These are phyloP conservation scores for Rubroboletus satanas DNA, from an alignment of 768 basidiomycete genomes.

Conservation along the genomic window DNA sequence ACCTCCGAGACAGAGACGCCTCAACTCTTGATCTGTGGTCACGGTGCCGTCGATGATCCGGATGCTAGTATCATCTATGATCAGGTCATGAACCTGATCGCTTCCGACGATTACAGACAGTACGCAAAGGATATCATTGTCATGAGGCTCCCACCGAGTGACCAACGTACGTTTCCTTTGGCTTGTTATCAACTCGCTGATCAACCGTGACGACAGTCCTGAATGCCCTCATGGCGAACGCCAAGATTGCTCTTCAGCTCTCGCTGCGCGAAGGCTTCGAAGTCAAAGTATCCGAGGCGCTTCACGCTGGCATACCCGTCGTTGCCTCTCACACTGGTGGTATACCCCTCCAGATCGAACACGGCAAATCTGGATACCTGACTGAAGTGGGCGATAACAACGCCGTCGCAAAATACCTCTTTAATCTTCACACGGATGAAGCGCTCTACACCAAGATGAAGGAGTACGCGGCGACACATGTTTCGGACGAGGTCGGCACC, in stretches of 20 bases:
- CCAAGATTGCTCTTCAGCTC: constrained; percentile 86
- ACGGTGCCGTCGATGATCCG: constrained; percentile 92
- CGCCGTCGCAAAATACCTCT: constrained; percentile 72
- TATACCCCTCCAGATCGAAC: constrained; percentile 86
- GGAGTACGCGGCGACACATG: constrained; percentile 67
- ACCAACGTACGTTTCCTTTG: constrained; percentile 57
- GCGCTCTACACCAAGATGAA: constrained; percentile 60
- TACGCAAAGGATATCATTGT: constrained; percentile 67
- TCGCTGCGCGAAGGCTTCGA: constrained; percentile 95
- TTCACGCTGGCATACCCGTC: constrained; percentile 85
- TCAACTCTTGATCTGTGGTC: constrained; percentile 81
- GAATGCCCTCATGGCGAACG: constrained; percentile 84
- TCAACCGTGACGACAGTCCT: constrained; percentile 47
- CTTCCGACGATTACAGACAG: constrained; percentile 46
- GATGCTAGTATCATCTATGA: constrained; percentile 93
- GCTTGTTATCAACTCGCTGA: constrained; percentile 2
- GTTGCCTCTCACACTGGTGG: constrained; percentile 85
- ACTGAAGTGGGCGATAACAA: constrained; percentile 73
- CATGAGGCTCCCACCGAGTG: constrained; percentile 78
- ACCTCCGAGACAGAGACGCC: constrained; percentile 53
- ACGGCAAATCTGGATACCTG: constrained; percentile 87
- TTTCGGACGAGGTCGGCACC: constrained; percentile 80
- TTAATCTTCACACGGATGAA: constrained; percentile 73
- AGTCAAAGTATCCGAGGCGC: constrained; percentile 94
- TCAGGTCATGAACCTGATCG: constrained; percentile 61